Evolutionary conservation across 1,284 basidiomycete species (phyloP), one percentile per base, ranked within the genome.

Genomic region (Microbotryum lychnidis-dioicae): DNA sequence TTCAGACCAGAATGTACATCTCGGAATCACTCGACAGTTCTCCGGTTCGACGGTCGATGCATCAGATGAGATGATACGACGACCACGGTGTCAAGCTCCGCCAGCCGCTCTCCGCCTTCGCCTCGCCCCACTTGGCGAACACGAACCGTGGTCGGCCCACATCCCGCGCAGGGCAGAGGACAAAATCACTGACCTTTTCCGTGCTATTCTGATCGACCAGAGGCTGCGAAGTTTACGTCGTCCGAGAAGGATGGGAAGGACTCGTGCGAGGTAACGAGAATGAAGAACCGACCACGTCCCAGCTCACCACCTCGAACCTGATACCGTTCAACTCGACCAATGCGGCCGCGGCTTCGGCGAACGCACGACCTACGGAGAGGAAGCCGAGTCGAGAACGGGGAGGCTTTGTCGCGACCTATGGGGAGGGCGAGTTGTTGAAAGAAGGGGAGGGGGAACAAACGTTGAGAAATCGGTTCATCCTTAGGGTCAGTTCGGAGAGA

Each of bases 181-280:
- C 8, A 31, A 20, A 46, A 52, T 57, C 33, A 45, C 21, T 44
- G 20, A 29, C 21, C 47, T 57, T 53, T 44, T 21, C 29, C 44
- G 37, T 45, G 12, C 31, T 14, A 56, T 67, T 73, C 59, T 68
- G 45, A 31, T 31, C 73, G 45, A 31, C 10, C 73, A 91, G 91
- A 76, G 91, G 91, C 50, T 96, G 90, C 75, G 87, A 96, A 74
- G 85, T 88, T 16, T 96, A 85, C 81, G 85, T 96, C 67, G 89
- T 96, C 62, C 87, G 94, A 49, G 96, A 98, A 79, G 94, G 94
- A 49, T 98, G 96, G 80, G 92, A 97, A 76, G 94, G 94, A 50
- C 85, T 98, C 58, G 80, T 84, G 23, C 75, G 77, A 57, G 82
- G 82, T 42, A 83, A 83, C 73, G 29, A 42, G 27, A 8, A 55